phyloP scores from a whole-genome alignment of 1,139 yeast species.

The Kodamaea ohmeri region DNA sequence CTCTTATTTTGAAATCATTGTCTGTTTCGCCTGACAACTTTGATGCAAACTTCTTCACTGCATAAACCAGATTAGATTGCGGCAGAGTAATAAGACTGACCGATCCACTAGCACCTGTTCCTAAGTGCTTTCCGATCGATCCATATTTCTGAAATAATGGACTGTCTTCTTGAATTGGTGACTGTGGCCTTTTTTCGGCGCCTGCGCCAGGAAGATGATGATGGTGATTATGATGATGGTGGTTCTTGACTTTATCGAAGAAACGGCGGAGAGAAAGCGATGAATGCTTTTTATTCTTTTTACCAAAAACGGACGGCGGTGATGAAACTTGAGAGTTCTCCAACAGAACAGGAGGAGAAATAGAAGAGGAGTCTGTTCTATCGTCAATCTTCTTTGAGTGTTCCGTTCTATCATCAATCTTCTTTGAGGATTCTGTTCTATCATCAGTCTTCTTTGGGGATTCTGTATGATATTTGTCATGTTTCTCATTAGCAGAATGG shows the following conservation, averaged over 20 bases:
- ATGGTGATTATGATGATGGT: constrained; percentile 13
- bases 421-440: neutral
- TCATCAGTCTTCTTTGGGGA: constrained; percentile 1
- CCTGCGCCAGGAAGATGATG: constrained; percentile 11
- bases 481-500: constrained; percentile 10
- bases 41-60: constrained; percentile 67
- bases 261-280: constrained; percentile 40
- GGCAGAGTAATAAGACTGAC: constrained; percentile 58
- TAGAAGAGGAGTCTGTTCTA: constrained; percentile 1
- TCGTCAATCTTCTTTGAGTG: too few relatives aligned
- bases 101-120: constrained; percentile 79
- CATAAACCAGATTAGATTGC: constrained; percentile 40
- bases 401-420: too few relatives aligned
- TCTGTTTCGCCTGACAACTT: constrained; percentile 52
- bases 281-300: constrained; percentile 15
- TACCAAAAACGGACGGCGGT: constrained; percentile 6
- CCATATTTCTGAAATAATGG: constrained; percentile 49
- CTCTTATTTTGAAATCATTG: constrained; percentile 56
- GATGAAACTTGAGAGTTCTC: neutral
- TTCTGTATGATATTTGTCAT: neutral
- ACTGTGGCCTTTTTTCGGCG: constrained; percentile 14
- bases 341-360: constrained; percentile 2
- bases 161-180: constrained; percentile 1
- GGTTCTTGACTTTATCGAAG: constrained; percentile 36
- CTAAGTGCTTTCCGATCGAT: constrained; percentile 52